A percentile compares a stretch with the other conserved stretches of the same genome.
These are phyloP conservation scores for Fusarium acutatum DNA, from an alignment of 2,329 filamentous ascomycete species.

Conservation along the genomic window DNA sequence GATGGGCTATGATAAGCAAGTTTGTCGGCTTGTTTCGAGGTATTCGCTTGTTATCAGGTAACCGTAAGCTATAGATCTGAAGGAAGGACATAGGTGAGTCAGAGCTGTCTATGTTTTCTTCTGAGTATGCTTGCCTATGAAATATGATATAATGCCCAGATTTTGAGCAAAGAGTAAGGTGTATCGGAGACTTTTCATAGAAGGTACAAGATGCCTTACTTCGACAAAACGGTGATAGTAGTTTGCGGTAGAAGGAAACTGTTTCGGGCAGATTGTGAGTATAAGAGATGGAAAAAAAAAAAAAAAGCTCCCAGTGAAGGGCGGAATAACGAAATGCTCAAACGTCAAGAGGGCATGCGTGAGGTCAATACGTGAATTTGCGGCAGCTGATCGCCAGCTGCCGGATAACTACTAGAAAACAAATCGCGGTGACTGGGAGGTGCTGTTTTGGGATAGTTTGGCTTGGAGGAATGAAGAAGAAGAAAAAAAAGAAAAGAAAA, in stretches of 20 bases:
- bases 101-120: not conserved
- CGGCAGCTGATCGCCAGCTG: slow-evolving; percentile 27
- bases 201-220: not conserved
- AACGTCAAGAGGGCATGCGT: not conserved
- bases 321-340: slow-evolving; percentile 3
- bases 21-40: not conserved
- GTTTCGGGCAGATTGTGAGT: not conserved
- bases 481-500: not conserved
- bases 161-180: not conserved
- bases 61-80: not conserved
- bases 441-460: not conserved
- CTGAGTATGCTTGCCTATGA: not conserved
- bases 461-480: not conserved
- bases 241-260: not conserved
- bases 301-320: not conserved
- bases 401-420: slow-evolving; percentile 5
- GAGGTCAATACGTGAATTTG: slow-evolving; percentile 13
- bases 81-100: not conserved
- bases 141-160: not conserved
- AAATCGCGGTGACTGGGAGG: not conserved
- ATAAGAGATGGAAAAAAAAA: not conserved
- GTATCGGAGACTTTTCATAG: not conserved
- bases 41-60: not conserved
- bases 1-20: not conserved
- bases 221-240: not conserved